Conservation (phyloP, 176 grass and related monocot species). For the Hyparrhenia diplandra region DNA sequence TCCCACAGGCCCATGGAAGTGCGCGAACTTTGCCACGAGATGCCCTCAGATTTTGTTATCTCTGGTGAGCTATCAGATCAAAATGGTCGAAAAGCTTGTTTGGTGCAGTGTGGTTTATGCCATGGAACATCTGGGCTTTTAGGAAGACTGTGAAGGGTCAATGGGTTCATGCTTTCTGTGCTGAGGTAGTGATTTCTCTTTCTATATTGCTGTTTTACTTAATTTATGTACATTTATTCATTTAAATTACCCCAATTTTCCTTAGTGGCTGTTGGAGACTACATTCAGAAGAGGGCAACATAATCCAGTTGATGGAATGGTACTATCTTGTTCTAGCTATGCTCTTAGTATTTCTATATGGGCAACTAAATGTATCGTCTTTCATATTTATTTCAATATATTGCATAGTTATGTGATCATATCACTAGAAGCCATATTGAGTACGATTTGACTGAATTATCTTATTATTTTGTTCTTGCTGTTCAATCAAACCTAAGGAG, state of each 20-base stretch:
- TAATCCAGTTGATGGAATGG: constrained; percentile 74
- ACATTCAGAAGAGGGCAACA: constrained; percentile 78
- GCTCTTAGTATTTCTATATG: constrained; percentile 10
- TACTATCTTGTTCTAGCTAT: constrained; percentile 34
- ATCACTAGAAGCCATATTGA: not conserved
- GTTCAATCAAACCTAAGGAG: constrained; percentile 51
- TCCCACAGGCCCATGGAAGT: constrained; percentile 76
- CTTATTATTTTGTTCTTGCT: constrained; percentile 26
- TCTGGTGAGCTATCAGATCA: constrained; percentile 42
- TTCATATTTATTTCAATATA: not conserved
- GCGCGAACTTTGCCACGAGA: constrained; percentile 77
- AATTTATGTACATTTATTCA: not conserved
- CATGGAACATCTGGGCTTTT: constrained; percentile 76
- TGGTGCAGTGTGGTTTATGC: constrained; percentile 69
- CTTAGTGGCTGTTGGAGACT: constrained; percentile 82
- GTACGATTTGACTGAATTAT: constrained; percentile 4
- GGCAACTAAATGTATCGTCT: not conserved
- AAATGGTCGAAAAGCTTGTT: constrained; percentile 23
- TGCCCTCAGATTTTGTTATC: constrained; percentile 22
- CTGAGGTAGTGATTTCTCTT: constrained; percentile 61
- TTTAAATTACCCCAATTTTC: constrained; percentile 19
- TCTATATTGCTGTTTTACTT: not conserved
- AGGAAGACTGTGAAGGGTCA: constrained; percentile 72
- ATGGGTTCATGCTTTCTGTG: constrained; percentile 97
- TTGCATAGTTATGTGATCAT: not conserved